Conservation (phyloP, 305 asterid genomes). For the Fraxinus xanthoxyloides region DNA sequence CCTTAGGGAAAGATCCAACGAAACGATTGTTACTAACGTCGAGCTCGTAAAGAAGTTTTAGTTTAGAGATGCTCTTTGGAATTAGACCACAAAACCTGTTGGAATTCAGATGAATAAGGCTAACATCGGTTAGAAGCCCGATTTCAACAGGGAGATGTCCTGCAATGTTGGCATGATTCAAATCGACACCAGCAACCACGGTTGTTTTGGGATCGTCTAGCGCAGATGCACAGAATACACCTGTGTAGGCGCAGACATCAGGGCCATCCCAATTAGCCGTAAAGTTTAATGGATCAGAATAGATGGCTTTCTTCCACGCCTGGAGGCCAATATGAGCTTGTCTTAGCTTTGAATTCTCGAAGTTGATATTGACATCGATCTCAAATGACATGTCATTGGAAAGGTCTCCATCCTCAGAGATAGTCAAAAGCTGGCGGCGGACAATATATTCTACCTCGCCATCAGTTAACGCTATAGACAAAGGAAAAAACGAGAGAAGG, state of each 20-base stretch:
- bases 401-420: conserved; percentile 19
- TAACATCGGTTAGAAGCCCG: conserved; percentile 48
- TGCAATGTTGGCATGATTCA: conserved; percentile 67
- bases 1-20: conserved; percentile 58
- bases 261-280: conserved; percentile 68
- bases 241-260: conserved; percentile 59
- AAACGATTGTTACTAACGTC: conserved; percentile 75
- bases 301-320: conserved; percentile 49
- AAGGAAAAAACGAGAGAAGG: neutral
- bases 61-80: conserved; percentile 47
- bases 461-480: neutral
- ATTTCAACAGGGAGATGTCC: conserved; percentile 66
- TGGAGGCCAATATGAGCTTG: conserved; percentile 59
- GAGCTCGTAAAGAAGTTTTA: conserved; percentile 49
- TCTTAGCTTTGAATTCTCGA: conserved; percentile 43
- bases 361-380: neutral
- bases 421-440: conserved; percentile 21
- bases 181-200: conserved; percentile 82
- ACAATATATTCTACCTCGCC: conserved; percentile 1
- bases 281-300: conserved; percentile 58
- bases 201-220: conserved; percentile 40
- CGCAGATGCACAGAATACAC: conserved; percentile 58
- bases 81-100: conserved; percentile 69
- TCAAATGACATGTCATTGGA: neutral
- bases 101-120: conserved; percentile 64